Evolutionary conservation across 2,329 filamentous ascomycete genomes (phyloP), one percentile per base, ranked within the genome.

Genomic region (Botrytis tulipae): DNA sequence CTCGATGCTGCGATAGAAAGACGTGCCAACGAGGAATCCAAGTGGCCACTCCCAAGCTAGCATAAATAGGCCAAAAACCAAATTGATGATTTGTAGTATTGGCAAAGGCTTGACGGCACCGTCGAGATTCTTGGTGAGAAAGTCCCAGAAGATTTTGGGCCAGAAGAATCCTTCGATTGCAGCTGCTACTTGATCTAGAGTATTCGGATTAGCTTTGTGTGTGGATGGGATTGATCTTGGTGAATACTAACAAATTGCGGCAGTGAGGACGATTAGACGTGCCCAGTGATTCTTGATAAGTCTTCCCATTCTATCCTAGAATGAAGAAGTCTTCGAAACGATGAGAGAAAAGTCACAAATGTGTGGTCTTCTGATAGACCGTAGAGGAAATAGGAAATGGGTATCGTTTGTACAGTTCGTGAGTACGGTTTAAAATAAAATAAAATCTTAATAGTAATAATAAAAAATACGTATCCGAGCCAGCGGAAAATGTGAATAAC

Each of bases 221-320:
- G 22, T 44, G 51, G 29, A 29, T 59, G 18, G 59, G 60, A 74
- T 32, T 2, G 18, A n/a, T 4, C 22, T 20, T n/a, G 14, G 60
- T 73, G 74, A 69, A 68, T 65, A 78, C 85, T 48, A 83, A 86
- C 84, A 86, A 73, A 79, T 79, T 79, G 93, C 92, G 54, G 96
- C 94, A 42, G 93, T 93, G 82, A 99, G 86, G 83, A 97, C 88
- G 81, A 99, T 96, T 80, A 99, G 91, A 75, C 96, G 92, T 78
- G 94, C 96, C 94, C 94, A 97, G 86, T 99, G 96, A 86, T 98
- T 98, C 88, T 99, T 99, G 86, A 99, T 98, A 82, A 99, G 91
- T 84, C 92, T 96, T 83, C 96, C 96, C 96, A 99, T 99, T 42
- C 59, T 72, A 57, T 57, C 61, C 32, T 42, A 9, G 37, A 46